phyloP scores from a whole-genome alignment of 208 protist genomes.

The Wallacemonas collosoma region DNA sequence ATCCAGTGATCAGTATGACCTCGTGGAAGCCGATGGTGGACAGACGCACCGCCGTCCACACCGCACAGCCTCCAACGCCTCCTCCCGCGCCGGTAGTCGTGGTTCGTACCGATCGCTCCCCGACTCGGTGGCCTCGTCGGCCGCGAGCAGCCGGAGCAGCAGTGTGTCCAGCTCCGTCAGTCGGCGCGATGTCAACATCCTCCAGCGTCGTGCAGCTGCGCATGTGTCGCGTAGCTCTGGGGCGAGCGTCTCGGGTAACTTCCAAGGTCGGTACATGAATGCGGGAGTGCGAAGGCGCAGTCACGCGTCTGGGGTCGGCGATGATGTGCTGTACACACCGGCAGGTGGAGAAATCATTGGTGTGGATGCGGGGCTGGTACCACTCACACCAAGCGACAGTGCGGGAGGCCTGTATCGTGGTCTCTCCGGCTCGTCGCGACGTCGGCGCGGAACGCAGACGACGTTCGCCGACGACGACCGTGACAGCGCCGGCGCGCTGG shows the following conservation, averaged over 20 bases:
- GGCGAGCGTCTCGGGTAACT: slow-evolving; percentile 12
- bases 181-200: slow-evolving; percentile 7
- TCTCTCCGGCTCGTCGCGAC: background rate
- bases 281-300: background rate
- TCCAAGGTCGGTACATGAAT: slow-evolving; percentile 15
- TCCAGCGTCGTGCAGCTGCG: slow-evolving; percentile 10
- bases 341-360: background rate
- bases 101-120: slow-evolving; percentile 3
- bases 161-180: slow-evolving; percentile 12
- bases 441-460: slow-evolving; percentile 5
- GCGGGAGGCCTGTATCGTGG: background rate
- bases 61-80: slow-evolving; percentile 5
- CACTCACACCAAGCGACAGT: background rate
- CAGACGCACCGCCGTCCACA: background rate
- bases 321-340: slow-evolving; percentile 4
- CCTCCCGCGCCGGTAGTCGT: slow-evolving; percentile 4
- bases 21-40: background rate
- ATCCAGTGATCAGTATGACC: background rate
- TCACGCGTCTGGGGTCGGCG: background rate
- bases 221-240: background rate
- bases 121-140: slow-evolving; percentile 9
- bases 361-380: background rate
- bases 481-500: background rate
- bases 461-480: slow-evolving; percentile 3
- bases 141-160: slow-evolving; percentile 9